Evolutionary conservation across 352 stramenopile species (phyloP).

Genomic region (Pythium pyrilobum): DNA sequence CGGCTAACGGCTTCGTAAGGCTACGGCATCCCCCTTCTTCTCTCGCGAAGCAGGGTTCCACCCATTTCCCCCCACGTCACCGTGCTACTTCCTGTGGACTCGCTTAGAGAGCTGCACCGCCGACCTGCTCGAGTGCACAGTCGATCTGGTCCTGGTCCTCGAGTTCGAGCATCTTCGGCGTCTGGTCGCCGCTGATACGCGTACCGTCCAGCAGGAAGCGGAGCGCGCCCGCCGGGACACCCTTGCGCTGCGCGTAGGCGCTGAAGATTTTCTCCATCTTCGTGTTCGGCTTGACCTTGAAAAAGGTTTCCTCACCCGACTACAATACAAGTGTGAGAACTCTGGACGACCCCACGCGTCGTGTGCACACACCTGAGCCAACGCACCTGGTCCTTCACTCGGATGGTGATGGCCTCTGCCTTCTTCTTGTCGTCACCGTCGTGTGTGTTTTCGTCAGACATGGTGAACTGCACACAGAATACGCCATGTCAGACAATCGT

Average conservation of each 20-base stretch:
- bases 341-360: too few species aligned
- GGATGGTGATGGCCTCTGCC: conserved; percentile 83
- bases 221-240: conserved; percentile 83
- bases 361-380: background rate
- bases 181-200: conserved; percentile 92
- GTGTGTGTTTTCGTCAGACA: conserved; percentile 60
- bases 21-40: background rate
- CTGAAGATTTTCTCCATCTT: conserved; percentile 99
- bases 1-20: background rate
- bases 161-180: conserved; percentile 95
- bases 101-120: conserved; percentile 41
- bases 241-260: conserved; percentile 94
- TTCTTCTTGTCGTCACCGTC: conserved; percentile 84
- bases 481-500: background rate
- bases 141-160: conserved; percentile 99
- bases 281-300: conserved; percentile 99
- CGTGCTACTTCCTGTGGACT: background rate
- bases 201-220: conserved; percentile 97
- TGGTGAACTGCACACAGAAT: conserved; percentile 14
- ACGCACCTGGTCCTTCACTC: conserved; percentile 78
- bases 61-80: background rate
- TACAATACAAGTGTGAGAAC: conserved; percentile 15
- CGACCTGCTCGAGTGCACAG: conserved; percentile 91
- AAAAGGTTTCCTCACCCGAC: conserved; percentile 95
- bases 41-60: too few species aligned